Evolutionary conservation across 179 eudicot species (phyloP).

Genomic region (Heliamphora ciliata): DNA sequence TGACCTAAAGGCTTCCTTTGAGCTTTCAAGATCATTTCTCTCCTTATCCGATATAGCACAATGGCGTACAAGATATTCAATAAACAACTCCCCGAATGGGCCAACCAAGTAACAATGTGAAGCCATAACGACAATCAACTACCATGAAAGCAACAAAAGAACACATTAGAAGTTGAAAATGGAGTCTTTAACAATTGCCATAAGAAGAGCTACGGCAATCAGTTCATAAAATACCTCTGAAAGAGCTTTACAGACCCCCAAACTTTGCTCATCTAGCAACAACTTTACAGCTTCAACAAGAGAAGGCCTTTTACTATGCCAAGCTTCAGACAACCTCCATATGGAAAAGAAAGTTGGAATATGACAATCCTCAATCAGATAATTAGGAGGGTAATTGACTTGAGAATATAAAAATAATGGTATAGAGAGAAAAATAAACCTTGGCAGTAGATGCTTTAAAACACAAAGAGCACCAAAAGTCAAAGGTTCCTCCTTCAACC

Average conservation of each 20-base stretch:
- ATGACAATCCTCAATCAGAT: not conserved
- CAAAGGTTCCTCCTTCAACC: constrained; percentile 76
- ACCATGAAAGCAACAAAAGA: constrained; percentile 23
- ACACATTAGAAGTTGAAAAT: not conserved
- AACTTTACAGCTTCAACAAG: constrained; percentile 72
- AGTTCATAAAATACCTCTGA: constrained; percentile 56
- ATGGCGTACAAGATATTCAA: constrained; percentile 85
- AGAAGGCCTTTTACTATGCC: constrained; percentile 72
- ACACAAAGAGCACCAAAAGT: constrained; percentile 94
- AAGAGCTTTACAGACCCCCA: constrained; percentile 83
- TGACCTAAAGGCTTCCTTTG: constrained; percentile 36
- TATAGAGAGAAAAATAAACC: constrained; percentile 33
- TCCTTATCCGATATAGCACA: constrained; percentile 64
- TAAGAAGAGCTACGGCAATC: not conserved
- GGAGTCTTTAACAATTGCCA: not conserved
- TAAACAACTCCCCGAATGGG: constrained; percentile 80
- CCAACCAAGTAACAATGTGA: constrained; percentile 97
- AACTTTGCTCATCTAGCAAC: constrained; percentile 71
- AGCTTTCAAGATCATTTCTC: constrained; percentile 34
- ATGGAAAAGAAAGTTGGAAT: constrained; percentile 18
- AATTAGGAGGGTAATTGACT: no score
- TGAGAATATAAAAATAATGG: no score
- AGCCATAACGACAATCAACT: constrained; percentile 98
- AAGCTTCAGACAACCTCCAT: constrained; percentile 79
- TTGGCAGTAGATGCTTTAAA: constrained; percentile 88